These are phyloP conservation scores for Cylindricascospora bacillispora DNA, from an alignment of 1,139 yeast species.

Conservation along the genomic window DNA sequence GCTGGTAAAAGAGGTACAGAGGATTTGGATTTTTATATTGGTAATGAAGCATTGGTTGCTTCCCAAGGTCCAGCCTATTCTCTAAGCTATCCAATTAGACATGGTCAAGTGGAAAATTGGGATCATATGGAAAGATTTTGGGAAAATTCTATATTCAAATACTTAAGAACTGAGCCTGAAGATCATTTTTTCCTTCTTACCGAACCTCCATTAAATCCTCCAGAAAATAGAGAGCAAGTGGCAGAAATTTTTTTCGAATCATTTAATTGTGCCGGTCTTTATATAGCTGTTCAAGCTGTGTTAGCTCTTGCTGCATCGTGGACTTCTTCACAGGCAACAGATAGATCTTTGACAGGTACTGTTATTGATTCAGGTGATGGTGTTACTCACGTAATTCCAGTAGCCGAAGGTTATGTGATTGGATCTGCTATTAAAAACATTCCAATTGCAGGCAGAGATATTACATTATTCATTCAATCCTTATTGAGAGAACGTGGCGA, in stretches of 20 bases:
- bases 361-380: slow-evolving; percentile 97
- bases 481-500: slow-evolving; percentile 95
- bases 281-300: slow-evolving; percentile 98
- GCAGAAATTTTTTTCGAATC: slow-evolving; percentile 99
- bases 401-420: slow-evolving; percentile 97
- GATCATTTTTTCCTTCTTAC: slow-evolving; percentile 92
- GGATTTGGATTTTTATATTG: slow-evolving; percentile 89
- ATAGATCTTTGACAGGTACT: slow-evolving; percentile 93
- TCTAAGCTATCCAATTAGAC: slow-evolving; percentile 83
- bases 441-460: slow-evolving; percentile 98
- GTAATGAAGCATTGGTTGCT: slow-evolving; percentile 86
- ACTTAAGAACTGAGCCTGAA: slow-evolving; percentile 94
- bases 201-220: slow-evolving; percentile 97
- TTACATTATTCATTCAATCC: slow-evolving; percentile 84
- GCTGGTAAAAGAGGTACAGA: slow-evolving; percentile 80
- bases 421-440: slow-evolving; percentile 95
- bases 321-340: slow-evolving; percentile 93
- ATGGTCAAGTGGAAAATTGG: slow-evolving; percentile 98
- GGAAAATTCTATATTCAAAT: slow-evolving; percentile 94
- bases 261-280: slow-evolving; percentile 95
- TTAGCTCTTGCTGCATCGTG: slow-evolving; percentile 97
- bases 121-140: slow-evolving; percentile 99
- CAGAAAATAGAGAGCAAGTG: slow-evolving; percentile 95
- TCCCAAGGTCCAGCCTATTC: slow-evolving; percentile 86
- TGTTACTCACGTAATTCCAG: slow-evolving; percentile 97